Evolutionary conservation across 1,284 basidiomycete species (phyloP).

Genomic region (Earliella scabrosa): DNA sequence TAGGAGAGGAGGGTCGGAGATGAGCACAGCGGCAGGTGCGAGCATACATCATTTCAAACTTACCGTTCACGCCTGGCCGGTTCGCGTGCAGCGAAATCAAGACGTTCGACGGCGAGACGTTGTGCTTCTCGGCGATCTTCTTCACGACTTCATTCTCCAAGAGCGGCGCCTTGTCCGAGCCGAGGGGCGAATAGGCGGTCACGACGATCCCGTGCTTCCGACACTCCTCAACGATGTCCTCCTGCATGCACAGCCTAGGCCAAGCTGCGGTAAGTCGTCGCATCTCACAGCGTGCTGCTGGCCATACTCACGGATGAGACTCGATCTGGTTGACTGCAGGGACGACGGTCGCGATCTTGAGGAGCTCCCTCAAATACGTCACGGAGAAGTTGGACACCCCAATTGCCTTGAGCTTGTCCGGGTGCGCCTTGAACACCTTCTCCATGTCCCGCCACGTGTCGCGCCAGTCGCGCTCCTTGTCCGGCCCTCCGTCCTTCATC

Average conservation of each 20-base stretch:
- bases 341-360: slow-evolving; percentile 62
- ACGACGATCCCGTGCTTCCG: slow-evolving; percentile 63
- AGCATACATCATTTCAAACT: slow-evolving; percentile 11
- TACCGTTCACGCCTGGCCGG: slow-evolving; percentile 58
- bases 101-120: slow-evolving; percentile 58
- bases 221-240: slow-evolving; percentile 67
- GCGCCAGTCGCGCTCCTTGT: slow-evolving; percentile 62
- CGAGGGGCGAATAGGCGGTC: slow-evolving; percentile 80
- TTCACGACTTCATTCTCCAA: slow-evolving; percentile 59
- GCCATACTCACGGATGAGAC: slow-evolving; percentile 74
- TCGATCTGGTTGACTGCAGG: slow-evolving; percentile 88
- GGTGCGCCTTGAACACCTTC: slow-evolving; percentile 62
- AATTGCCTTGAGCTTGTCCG: slow-evolving; percentile 75
- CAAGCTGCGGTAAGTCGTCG: too few relatives aligned
- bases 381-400: slow-evolving; percentile 78
- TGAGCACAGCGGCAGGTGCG: not conserved
- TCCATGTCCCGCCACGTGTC: slow-evolving; percentile 85
- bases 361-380: slow-evolving; percentile 59
- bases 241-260: slow-evolving; percentile 61
- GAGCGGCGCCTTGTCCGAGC: slow-evolving; percentile 77
- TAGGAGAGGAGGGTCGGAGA: not conserved
- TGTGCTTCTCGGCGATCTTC: slow-evolving; percentile 58
- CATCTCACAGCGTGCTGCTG: too few relatives aligned
- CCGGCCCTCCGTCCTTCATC: slow-evolving; percentile 56
- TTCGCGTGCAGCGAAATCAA: slow-evolving; percentile 72